A percentile compares a stretch with the other conserved stretches of the same genome.
Conservation (phyloP, 2,329 filamentous ascomycete genomes). For the Curvularia eragrostidis region DNA sequence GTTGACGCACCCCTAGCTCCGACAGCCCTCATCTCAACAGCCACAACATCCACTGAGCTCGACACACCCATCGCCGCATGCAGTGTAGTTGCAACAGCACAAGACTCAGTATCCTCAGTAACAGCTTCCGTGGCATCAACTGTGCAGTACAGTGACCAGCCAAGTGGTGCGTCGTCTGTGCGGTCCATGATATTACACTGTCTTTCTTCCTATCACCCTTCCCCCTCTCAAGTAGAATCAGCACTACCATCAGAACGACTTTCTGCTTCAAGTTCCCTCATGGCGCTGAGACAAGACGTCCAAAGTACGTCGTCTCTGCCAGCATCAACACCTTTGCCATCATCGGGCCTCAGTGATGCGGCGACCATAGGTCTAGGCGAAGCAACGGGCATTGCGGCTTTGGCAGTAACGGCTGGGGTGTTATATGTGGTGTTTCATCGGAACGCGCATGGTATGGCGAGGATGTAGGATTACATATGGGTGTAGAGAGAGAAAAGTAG, state of each 20-base stretch:
- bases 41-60: too few species aligned
- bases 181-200: not conserved
- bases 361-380: conserved; percentile 3
- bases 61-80: too few species aligned
- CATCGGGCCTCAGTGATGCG: not conserved
- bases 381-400: not conserved
- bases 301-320: too few species aligned
- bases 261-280: too few species aligned
- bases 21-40: too few species aligned
- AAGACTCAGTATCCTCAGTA: too few species aligned
- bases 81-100: too few species aligned
- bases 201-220: not conserved
- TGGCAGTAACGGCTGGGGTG: not conserved
- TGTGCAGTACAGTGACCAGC: not conserved
- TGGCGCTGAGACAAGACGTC: too few species aligned
- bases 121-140: too few species aligned
- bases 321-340: too few species aligned
- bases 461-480: not conserved
- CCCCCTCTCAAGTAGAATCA: too few species aligned
- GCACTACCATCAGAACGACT: too few species aligned
- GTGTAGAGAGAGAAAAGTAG: not conserved
- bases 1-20: not conserved
- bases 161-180: not conserved
- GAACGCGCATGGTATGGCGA: not conserved
- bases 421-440: conserved; percentile 4